A percentile compares a stretch with the other conserved stretches of the same genome.
These are phyloP conservation scores for Huntiella moniliformis DNA, from an alignment of 2,329 filamentous ascomycete species.

Conservation along the genomic window DNA sequence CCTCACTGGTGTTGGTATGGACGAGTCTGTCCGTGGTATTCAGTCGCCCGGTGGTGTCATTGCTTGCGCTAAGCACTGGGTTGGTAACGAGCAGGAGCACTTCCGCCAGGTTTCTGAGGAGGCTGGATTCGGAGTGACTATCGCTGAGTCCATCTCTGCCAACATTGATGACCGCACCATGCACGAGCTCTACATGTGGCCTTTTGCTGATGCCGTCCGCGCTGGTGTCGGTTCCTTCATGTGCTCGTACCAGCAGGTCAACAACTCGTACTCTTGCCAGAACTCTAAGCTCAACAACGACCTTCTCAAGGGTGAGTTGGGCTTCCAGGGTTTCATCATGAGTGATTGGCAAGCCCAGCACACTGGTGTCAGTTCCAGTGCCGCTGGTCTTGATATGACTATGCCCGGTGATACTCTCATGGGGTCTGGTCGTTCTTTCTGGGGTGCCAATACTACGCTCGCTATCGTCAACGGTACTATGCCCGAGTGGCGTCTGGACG, in stretches of 20 bases:
- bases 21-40: conserved; percentile 58
- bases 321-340: conserved; percentile 66
- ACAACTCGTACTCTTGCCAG: conserved; percentile 64
- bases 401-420: conserved; percentile 76
- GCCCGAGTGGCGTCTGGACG: conserved; percentile 71
- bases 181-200: conserved; percentile 63
- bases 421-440: conserved; percentile 53
- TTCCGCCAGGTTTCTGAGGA: conserved; percentile 48
- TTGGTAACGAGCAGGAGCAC: conserved; percentile 61
- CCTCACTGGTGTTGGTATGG: conserved; percentile 52
- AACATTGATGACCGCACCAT: conserved; percentile 56
- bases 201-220: conserved; percentile 52
- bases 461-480: conserved; percentile 79
- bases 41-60: conserved; percentile 68
- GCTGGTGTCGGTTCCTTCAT: conserved; percentile 46
- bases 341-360: conserved; percentile 69
- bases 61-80: conserved; percentile 63
- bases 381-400: conserved; percentile 67
- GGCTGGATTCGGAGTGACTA: conserved; percentile 33
- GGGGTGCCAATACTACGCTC: conserved; percentile 74
- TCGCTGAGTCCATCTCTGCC: conserved; percentile 38
- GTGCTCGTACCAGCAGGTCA: conserved; percentile 60
- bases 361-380: conserved; percentile 43
- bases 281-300: conserved; percentile 61
- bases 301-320: conserved; percentile 54